Evolutionary conservation across 2,329 filamentous ascomycete genomes (phyloP), one percentile per base, ranked within the genome.

Genomic region (Colletotrichum endophyticum): DNA sequence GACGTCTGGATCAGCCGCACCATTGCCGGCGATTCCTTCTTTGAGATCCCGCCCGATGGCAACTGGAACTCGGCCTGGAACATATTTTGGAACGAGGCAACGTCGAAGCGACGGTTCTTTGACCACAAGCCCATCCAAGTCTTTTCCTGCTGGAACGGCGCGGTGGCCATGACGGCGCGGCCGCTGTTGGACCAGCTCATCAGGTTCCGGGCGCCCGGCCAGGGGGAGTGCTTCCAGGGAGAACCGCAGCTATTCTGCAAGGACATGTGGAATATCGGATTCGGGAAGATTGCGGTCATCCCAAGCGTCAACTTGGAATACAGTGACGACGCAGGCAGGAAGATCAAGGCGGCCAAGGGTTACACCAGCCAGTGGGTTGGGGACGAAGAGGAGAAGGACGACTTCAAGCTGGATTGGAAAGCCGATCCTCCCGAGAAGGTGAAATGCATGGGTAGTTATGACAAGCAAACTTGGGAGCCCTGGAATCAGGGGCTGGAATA

Each of bases 141-240:
- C 0, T 92, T 91, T 75, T 81, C 90, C 1, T 93, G 91, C 81
- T 92, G 91, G 91, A 92, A 92, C 75, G 91, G 91, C 4, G 89
- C 88, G 0, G 85, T 85, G 0, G 87, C 86, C 0, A 87, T 92
- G 68, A 83, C 83, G 0, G 90, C 89, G 0, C 82, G 83, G 56
- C 89, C 90, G 0, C 80, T 92, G 11, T 73, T 91, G 6, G 82
- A 86, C 16, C 79, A 83, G 0, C 83, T 83, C 12, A 80, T 92
- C 4, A 77, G 80, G 8, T 92, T 92, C 79, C 85, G 91, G 2
- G 79, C 78, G 2, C 79, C 70, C 25, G 56, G 68, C 9, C 25
- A 79, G 16, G 84, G 80, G 6, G 91, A 92, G 79, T 92, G 91
- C 73, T 84, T 81, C 13, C 87, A 89, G 77, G 90, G 90, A 4